These are phyloP conservation scores for Aphanomyces stellatus DNA, from an alignment of 352 stramenopile genomes.

Conservation along the genomic window DNA sequence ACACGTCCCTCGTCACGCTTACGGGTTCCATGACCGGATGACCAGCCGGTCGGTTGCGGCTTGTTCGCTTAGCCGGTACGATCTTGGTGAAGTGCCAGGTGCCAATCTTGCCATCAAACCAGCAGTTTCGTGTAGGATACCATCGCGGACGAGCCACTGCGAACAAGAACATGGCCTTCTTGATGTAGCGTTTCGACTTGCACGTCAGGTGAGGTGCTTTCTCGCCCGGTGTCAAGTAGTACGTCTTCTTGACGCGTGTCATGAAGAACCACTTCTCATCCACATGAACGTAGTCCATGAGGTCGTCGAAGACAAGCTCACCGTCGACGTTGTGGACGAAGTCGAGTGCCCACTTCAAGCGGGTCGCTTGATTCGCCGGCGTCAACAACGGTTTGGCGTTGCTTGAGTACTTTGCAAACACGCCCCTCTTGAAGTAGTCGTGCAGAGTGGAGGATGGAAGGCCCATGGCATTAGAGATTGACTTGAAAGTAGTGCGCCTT, in stretches of 20 bases:
- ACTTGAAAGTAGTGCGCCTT: neutral
- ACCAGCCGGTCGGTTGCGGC: constrained; percentile 18
- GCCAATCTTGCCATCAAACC: constrained; percentile 25
- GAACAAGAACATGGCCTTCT: constrained; percentile 24
- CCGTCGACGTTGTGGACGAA: constrained; percentile 1
- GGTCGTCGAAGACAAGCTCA: constrained; percentile 17
- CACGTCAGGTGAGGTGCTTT: constrained; percentile 1
- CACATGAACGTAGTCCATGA: constrained; percentile 24
- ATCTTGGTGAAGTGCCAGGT: constrained; percentile 24
- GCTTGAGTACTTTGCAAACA: neutral
- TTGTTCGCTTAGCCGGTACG: constrained; percentile 14
- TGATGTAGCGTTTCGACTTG: constrained; percentile 19
- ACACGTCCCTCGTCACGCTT: constrained; percentile 17
- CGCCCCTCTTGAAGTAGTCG: neutral
- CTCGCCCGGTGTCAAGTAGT: constrained; percentile 18
- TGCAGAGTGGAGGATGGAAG: neutral
- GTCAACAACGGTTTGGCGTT: constrained; percentile 11
- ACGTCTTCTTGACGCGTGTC: constrained; percentile 10
- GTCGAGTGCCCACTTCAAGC: constrained; percentile 13
- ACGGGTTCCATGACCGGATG: constrained; percentile 14
- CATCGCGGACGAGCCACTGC: constrained; percentile 17
- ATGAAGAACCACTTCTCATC: constrained; percentile 24
- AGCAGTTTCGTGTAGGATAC: constrained; percentile 7
- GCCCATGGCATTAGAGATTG: neutral
- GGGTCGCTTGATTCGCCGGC: neutral